These are phyloP conservation scores for Curvularia eragrostidis DNA, from an alignment of 2,329 filamentous ascomycete species.

Conservation along the genomic window DNA sequence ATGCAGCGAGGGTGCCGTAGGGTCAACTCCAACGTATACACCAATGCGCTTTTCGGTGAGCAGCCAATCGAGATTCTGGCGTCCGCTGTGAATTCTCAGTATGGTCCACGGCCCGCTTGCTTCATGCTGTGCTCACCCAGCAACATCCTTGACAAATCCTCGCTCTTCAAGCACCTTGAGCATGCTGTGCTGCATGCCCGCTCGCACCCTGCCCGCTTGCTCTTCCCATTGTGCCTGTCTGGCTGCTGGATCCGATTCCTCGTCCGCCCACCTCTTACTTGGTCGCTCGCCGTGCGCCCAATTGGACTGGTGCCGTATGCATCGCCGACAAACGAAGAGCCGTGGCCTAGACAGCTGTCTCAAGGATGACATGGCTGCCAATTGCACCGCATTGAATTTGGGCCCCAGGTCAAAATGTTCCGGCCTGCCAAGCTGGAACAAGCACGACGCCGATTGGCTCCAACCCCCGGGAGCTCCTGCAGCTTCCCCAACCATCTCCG, in stretches of 20 bases:
- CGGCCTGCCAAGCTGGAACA: slow-evolving; percentile 22
- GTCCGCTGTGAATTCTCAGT: slow-evolving; percentile 44
- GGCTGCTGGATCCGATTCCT: slow-evolving; percentile 23
- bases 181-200: slow-evolving; percentile 51
- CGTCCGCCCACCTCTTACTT: slow-evolving; percentile 30
- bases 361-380: slow-evolving; percentile 40
- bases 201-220: slow-evolving; percentile 36
- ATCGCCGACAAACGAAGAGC: slow-evolving; percentile 39
- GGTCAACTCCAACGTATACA: slow-evolving; percentile 82
- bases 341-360: slow-evolving; percentile 38
- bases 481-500: slow-evolving; percentile 34
- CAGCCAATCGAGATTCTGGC: slow-evolving; percentile 65
- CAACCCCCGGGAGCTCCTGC: slow-evolving; percentile 15
- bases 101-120: slow-evolving; percentile 11
- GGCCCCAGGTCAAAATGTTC: slow-evolving; percentile 28
- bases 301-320: slow-evolving; percentile 31
- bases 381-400: slow-evolving; percentile 20
- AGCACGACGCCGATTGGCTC: slow-evolving; percentile 28
- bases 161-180: slow-evolving; percentile 73
- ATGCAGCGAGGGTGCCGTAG: slow-evolving; percentile 79
- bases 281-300: slow-evolving; percentile 26
- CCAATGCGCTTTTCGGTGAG: slow-evolving; percentile 71
- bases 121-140: slow-evolving; percentile 63
- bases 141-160: slow-evolving; percentile 75
- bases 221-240: slow-evolving; percentile 36